Evolutionary conservation across 331 rosid species (phyloP).

Genomic region (Quercus phellos): DNA sequence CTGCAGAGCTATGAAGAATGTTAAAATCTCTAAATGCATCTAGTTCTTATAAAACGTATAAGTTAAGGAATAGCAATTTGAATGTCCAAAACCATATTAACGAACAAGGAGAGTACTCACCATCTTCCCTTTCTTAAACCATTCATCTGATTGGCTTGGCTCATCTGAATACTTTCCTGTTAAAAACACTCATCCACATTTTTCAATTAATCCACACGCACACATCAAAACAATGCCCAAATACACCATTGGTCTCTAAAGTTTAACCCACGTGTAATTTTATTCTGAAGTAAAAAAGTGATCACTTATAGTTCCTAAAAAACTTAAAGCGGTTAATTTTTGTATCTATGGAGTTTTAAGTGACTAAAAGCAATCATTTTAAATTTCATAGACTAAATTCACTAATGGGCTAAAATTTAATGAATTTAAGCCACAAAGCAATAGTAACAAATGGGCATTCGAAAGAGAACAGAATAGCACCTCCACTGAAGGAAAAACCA

Average conservation of each 20-base stretch:
- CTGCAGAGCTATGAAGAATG: background rate
- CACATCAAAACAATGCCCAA: background rate
- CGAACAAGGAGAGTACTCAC: conserved; percentile 26
- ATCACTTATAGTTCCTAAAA: no score
- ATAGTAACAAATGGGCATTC: background rate
- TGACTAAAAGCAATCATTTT: no score
- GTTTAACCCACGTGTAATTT: no score
- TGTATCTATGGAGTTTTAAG: no score
- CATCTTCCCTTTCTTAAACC: conserved; percentile 81
- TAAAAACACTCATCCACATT: background rate
- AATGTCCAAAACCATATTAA: background rate
- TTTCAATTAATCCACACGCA: background rate
- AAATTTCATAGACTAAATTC: no score
- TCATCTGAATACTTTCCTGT: conserved; percentile 84
- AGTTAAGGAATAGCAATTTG: background rate
- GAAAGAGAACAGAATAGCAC: conserved; percentile 18
- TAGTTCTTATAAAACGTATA: background rate
- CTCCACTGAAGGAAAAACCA: conserved; percentile 91
- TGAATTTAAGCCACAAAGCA: background rate
- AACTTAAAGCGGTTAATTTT: no score
- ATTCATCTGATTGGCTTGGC: conserved; percentile 79
- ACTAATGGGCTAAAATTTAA: no score
- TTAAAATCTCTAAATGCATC: background rate
- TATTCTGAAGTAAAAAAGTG: no score
- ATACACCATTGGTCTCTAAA: background rate